Percentiles rank a stretch among this genome's conserved stretches.
phyloP scores from a whole-genome alignment of 441 rosid species.

The Aleurites moluccanus region DNA sequence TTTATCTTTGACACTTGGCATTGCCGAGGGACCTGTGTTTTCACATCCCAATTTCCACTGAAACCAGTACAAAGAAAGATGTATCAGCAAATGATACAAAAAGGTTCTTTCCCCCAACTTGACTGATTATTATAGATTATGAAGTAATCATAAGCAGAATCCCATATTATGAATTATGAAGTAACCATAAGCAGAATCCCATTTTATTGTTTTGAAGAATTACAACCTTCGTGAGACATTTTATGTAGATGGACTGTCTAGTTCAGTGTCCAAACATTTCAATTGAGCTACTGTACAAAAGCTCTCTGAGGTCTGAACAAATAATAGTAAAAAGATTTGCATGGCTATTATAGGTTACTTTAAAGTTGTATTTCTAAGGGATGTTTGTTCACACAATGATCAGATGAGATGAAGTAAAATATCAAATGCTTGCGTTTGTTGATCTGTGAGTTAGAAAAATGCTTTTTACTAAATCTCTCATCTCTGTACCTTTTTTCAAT shows the following conservation, averaged over 20 bases:
- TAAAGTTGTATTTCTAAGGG: background rate
- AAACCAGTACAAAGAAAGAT: conserved; percentile 20
- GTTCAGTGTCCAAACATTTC: background rate
- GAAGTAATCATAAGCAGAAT: background rate
- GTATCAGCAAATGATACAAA: conserved; percentile 17
- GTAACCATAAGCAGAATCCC: background rate
- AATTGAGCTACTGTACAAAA: background rate
- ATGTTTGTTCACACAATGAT: background rate
- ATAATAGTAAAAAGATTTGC: background rate
- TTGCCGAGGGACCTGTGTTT: conserved; percentile 84
- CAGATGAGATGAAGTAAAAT: background rate
- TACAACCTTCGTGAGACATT: background rate
- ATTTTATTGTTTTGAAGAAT: conserved; percentile 2
- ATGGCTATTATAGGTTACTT: background rate
- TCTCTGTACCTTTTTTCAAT: background rate
- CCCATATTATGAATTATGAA: background rate
- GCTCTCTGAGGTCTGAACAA: background rate
- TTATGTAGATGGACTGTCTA: background rate
- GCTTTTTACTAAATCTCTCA: background rate
- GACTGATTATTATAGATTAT: background rate
- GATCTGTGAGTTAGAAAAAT: background rate
- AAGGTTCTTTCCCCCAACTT: background rate
- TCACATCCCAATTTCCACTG: conserved; percentile 98
- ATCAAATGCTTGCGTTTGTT: background rate
- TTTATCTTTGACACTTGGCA: conserved; percentile 65